Evolutionary conservation across 257 asterid genomes (phyloP).

Genomic region (Apocynum venetum): DNA sequence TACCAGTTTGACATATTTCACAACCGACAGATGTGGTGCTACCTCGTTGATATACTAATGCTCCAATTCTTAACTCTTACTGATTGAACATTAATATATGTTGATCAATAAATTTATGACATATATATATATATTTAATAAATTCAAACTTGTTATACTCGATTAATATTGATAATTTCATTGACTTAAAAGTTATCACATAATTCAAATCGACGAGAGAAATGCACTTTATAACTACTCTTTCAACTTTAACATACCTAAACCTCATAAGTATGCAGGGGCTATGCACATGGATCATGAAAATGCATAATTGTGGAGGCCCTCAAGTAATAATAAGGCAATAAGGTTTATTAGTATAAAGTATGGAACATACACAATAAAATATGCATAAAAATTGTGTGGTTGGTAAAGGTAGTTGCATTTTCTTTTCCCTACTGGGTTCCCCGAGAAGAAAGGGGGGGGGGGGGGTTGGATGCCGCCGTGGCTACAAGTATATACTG

Average conservation of each 20-base stretch:
- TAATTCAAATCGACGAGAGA: not conserved
- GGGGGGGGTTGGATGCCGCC: not conserved
- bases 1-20: not conserved
- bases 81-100: too few species aligned
- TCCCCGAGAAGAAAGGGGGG: not conserved
- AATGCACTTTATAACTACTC: not conserved
- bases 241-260: not conserved
- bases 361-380: not conserved
- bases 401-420: constrained; percentile 3
- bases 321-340: not conserved
- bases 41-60: too few species aligned
- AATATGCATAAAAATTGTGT: not conserved
- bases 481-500: not conserved
- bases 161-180: too few species aligned
- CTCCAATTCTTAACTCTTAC: too few species aligned
- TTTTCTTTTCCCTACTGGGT: not conserved
- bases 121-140: too few species aligned
- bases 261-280: not conserved
- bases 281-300: not conserved
- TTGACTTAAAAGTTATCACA: not conserved
- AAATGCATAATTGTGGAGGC: not conserved
- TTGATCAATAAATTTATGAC: too few species aligned
- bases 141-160: too few species aligned
- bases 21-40: not conserved
- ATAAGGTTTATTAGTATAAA: not conserved